Evolutionary conservation across 129 eudicot genomes (phyloP).

Genomic region (Lonicera japonica): DNA sequence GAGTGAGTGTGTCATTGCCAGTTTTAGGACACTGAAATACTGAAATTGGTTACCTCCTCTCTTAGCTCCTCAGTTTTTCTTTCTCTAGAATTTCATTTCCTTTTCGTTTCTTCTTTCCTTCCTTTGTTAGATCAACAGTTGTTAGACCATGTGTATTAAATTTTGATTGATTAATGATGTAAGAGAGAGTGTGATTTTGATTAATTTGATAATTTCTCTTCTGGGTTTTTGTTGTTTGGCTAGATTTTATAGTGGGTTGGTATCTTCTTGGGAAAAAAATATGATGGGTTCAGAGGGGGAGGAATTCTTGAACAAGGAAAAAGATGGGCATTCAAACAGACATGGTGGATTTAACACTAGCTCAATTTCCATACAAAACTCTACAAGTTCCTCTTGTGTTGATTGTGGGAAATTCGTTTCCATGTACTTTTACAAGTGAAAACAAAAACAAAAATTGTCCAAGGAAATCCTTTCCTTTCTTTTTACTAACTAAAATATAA

Average conservation of each 20-base stretch:
- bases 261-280: constrained; percentile 11
- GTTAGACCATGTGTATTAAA: constrained; percentile 16
- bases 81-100: not conserved
- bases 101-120: too few species aligned
- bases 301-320: constrained; percentile 31
- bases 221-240: constrained; percentile 14
- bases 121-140: not conserved
- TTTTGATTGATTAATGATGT: constrained; percentile 41
- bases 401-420: constrained; percentile 21
- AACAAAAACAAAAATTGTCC: not conserved
- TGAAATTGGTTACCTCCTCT: constrained; percentile 8
- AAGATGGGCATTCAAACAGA: constrained; percentile 34
- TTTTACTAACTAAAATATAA: not conserved
- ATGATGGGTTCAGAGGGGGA: constrained; percentile 48
- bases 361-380: constrained; percentile 20
- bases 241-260: not conserved
- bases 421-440: constrained; percentile 24
- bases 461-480: not conserved
- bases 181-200: constrained; percentile 10
- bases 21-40: constrained; percentile 29
- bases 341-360: constrained; percentile 17
- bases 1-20: constrained; percentile 28
- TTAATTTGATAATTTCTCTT: constrained; percentile 3
- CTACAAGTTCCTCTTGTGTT: constrained; percentile 30
- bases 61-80: not conserved